Conservation (phyloP, 1,139 yeast species). For the Hemisphaericaspora lyxosophila region DNA sequence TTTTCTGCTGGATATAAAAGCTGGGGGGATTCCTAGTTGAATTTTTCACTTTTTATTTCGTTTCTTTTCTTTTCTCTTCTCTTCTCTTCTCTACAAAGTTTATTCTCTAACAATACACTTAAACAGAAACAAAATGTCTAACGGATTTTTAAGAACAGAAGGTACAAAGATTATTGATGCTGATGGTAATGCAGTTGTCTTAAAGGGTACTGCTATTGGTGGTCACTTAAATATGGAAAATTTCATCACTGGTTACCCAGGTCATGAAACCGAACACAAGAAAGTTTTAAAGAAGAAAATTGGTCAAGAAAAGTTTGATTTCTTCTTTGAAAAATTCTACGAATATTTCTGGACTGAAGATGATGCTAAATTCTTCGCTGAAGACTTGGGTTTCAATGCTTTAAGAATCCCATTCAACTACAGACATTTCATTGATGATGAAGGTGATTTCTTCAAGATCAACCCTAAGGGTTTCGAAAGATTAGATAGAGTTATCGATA, state of each 20-base stretch:
- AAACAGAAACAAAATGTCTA: conserved; percentile 7
- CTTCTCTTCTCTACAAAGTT: background rate
- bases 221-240: conserved; percentile 52
- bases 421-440: conserved; percentile 45
- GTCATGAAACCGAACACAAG: conserved; percentile 49
- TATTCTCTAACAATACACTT: background rate
- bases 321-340: conserved; percentile 45
- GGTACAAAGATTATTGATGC: conserved; percentile 43
- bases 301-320: conserved; percentile 44
- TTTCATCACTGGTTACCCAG: conserved; percentile 51
- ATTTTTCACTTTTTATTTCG: background rate
- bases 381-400: conserved; percentile 41
- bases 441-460: conserved; percentile 35
- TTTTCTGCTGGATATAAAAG: background rate
- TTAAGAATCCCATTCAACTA: conserved; percentile 49
- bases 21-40: background rate
- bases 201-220: conserved; percentile 43
- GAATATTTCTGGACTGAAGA: conserved; percentile 48
- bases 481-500: conserved; percentile 38
- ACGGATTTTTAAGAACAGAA: conserved; percentile 15
- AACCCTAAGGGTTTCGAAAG: conserved; percentile 41
- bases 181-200: conserved; percentile 31
- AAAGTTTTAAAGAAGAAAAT: conserved; percentile 30
- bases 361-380: conserved; percentile 42
- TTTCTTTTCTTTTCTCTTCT: background rate